A percentile compares a stretch with the other conserved stretches of the same genome.
Conservation (phyloP, 331 rosid genomes). For the Stylosanthes scabra region DNA sequence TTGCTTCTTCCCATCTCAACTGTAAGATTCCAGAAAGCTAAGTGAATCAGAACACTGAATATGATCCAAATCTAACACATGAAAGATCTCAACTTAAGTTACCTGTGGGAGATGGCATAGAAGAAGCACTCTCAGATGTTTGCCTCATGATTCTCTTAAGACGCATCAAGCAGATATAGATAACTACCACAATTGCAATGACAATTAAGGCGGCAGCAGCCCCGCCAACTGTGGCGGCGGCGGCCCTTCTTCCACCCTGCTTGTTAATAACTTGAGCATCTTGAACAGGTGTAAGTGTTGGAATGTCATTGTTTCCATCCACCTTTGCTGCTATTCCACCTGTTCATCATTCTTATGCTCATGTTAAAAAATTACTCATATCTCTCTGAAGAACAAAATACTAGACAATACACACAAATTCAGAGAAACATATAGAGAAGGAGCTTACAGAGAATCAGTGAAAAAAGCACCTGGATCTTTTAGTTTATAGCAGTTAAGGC, state of each 20-base stretch:
- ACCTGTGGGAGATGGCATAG: slow-evolving; percentile 65
- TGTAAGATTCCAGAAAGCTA: no score
- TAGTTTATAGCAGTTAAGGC: slow-evolving; percentile 48
- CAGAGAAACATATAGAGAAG: slow-evolving; percentile 38
- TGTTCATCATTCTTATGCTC: slow-evolving; percentile 34
- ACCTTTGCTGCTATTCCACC: slow-evolving; percentile 40
- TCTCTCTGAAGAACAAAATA: neutral
- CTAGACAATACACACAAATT: slow-evolving; percentile 4
- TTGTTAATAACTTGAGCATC: slow-evolving; percentile 42
- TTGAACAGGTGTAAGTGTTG: slow-evolving; percentile 54
- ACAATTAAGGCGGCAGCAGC: slow-evolving; percentile 53
- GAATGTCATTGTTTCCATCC: slow-evolving; percentile 53
- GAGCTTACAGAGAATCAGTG: slow-evolving; percentile 60
- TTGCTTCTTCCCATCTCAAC: slow-evolving; percentile 64
- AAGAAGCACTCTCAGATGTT: slow-evolving; percentile 69
- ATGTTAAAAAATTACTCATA: neutral
- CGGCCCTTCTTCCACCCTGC: slow-evolving; percentile 43
- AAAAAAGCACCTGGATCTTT: slow-evolving; percentile 58
- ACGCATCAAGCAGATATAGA: slow-evolving; percentile 58
- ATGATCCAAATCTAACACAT: no score
- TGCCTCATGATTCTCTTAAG: slow-evolving; percentile 47
- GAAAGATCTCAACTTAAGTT: slow-evolving; percentile 2
- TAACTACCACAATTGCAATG: slow-evolving; percentile 42
- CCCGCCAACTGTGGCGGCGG: slow-evolving; percentile 53
- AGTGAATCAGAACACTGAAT: no score